These are phyloP conservation scores for Dacryopinax spathularia DNA, from an alignment of 768 basidiomycete species.

Conservation along the genomic window DNA sequence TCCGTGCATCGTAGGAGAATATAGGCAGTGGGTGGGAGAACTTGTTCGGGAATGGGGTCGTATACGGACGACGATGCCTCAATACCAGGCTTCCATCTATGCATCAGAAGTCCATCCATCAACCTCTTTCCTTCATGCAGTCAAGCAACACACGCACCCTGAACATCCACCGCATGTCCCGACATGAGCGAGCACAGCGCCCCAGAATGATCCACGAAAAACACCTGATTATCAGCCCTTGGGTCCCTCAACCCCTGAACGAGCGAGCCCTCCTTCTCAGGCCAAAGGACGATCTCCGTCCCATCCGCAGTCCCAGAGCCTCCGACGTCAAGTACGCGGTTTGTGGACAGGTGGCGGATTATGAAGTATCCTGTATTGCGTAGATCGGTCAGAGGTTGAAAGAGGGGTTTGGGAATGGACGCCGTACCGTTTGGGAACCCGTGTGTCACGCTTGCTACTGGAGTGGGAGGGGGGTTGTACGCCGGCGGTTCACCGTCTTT, in stretches of 20 bases:
- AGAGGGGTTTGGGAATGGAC: neutral
- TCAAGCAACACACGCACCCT: slow-evolving; percentile 47
- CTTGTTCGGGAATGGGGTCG: slow-evolving; percentile 60
- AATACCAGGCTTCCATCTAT: slow-evolving; percentile 55
- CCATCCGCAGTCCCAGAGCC: slow-evolving; percentile 43
- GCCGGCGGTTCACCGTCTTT: neutral
- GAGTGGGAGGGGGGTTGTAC: neutral
- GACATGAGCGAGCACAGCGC: slow-evolving; percentile 62
- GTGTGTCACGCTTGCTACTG: neutral
- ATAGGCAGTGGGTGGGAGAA: slow-evolving; percentile 51
- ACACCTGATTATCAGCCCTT: slow-evolving; percentile 69
- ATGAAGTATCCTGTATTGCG: slow-evolving; percentile 51
- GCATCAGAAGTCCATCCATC: slow-evolving; percentile 7
- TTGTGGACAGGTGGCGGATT: slow-evolving; percentile 39
- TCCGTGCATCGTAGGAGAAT: slow-evolving; percentile 43
- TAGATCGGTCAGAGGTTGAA: neutral
- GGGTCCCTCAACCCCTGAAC: slow-evolving; percentile 65
- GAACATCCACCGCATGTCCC: slow-evolving; percentile 69
- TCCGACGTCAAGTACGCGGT: slow-evolving; percentile 45
- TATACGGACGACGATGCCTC: slow-evolving; percentile 62
- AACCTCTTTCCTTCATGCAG: too few species aligned
- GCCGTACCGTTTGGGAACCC: neutral
- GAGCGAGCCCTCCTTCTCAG: slow-evolving; percentile 57
- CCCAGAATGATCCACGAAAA: slow-evolving; percentile 68
- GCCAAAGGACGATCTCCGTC: slow-evolving; percentile 49